Conservation (phyloP, 805 yeast genomes). For the Kurtzmaniella cleridarum region DNA sequence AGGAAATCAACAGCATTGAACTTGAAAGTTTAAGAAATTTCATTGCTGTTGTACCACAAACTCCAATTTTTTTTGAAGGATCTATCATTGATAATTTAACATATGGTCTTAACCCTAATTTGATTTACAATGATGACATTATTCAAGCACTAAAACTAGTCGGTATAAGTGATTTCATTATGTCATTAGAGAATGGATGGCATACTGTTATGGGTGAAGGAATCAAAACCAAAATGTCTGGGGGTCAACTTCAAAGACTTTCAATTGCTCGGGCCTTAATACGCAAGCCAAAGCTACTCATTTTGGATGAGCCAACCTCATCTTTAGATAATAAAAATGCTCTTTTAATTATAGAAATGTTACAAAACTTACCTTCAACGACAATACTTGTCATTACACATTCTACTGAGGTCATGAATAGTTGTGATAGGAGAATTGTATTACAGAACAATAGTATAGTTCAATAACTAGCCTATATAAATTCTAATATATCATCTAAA, state of each 20-base stretch:
- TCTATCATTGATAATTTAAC: constrained; percentile 64
- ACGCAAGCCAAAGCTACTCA: constrained; percentile 55
- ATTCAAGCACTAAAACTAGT: constrained; percentile 37
- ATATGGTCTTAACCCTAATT: constrained; percentile 44
- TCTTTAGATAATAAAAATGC: constrained; percentile 71
- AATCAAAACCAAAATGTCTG: constrained; percentile 51
- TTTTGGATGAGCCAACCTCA: constrained; percentile 88
- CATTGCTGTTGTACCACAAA: constrained; percentile 72
- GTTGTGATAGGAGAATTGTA: not conserved
- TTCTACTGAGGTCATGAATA: constrained; percentile 56
- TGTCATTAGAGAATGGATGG: constrained; percentile 50
- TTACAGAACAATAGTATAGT: not conserved
- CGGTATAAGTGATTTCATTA: constrained; percentile 51
- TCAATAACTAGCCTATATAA: not conserved
- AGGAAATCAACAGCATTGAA: constrained; percentile 43
- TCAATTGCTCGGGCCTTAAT: constrained; percentile 80
- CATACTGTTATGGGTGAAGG: constrained; percentile 53
- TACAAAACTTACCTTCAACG: constrained; percentile 21
- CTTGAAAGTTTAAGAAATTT: constrained; percentile 43
- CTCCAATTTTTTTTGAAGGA: constrained; percentile 67
- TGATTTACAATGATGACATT: constrained; percentile 25
- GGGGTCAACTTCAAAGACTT: constrained; percentile 87
- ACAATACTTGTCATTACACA: constrained; percentile 66
- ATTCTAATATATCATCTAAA: constrained; percentile 13
- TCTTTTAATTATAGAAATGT: constrained; percentile 47